Percentiles rank a stretch among this genome's conserved stretches.
Evolutionary conservation across 2,329 filamentous ascomycete genomes (phyloP).

Genomic region (Cladobotryum mycophilum): DNA sequence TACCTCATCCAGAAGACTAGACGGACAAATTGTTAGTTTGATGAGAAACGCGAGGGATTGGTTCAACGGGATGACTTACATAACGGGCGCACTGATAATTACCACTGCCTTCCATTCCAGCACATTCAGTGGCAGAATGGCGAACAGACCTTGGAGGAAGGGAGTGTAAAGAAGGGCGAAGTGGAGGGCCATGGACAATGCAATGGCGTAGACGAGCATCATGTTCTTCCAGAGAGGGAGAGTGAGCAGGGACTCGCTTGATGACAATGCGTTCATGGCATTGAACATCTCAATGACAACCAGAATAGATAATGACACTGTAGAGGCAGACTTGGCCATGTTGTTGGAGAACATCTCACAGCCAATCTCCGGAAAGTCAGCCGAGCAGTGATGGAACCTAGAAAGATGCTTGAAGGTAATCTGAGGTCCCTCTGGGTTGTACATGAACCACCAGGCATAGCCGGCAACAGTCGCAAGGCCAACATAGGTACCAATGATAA

Average conservation of each 20-base stretch:
- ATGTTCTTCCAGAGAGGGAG: slow-evolving; percentile 97
- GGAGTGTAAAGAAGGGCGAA: slow-evolving; percentile 91
- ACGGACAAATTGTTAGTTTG: slow-evolving; percentile 17
- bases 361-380: slow-evolving; percentile 80
- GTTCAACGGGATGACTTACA: slow-evolving; percentile 53
- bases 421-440: slow-evolving; percentile 80
- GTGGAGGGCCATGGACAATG: slow-evolving; percentile 87
- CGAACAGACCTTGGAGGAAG: slow-evolving; percentile 81
- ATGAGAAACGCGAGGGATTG: not conserved
- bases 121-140: slow-evolving; percentile 80
- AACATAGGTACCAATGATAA: slow-evolving; percentile 93
- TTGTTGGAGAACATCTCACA: slow-evolving; percentile 87
- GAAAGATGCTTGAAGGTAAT: slow-evolving; percentile 84
- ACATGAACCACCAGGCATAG: slow-evolving; percentile 99
- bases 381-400: slow-evolving; percentile 88
- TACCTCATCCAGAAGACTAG: slow-evolving; percentile 71
- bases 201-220: slow-evolving; percentile 94
- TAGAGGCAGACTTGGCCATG: slow-evolving; percentile 83
- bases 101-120: slow-evolving; percentile 90
- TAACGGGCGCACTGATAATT: slow-evolving; percentile 80
- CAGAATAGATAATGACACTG: slow-evolving; percentile 82
- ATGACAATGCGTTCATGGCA: slow-evolving; percentile 95
- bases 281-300: slow-evolving; percentile 99
- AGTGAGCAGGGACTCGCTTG: slow-evolving; percentile 87
- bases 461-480: slow-evolving; percentile 91